Percentiles rank a stretch among this genome's conserved stretches.
Conservation (phyloP, 2,329 filamentous ascomycete species). For the Beauveria pseudobassiana region DNA sequence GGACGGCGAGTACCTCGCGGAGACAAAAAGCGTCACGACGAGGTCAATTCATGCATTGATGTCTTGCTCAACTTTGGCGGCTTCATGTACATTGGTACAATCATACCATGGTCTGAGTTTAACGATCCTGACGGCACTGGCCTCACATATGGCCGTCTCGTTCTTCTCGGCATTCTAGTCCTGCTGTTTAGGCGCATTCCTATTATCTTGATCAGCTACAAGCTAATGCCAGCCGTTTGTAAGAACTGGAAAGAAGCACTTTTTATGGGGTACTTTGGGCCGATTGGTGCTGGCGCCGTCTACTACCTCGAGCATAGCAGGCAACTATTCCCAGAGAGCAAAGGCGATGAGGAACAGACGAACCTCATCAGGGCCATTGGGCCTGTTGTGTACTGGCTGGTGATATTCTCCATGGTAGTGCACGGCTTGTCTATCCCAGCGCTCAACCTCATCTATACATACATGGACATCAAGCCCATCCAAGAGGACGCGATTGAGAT, state of each 20-base stretch:
- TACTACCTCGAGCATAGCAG: constrained; percentile 57
- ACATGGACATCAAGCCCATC: constrained; percentile 32
- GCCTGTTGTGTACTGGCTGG: constrained; percentile 12
- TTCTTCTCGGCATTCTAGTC: constrained; percentile 45
- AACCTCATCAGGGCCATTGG: constrained; percentile 29
- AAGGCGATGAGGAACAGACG: constrained; percentile 27
- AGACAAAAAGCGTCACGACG: constrained; percentile 50
- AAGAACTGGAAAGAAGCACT: constrained; percentile 50
- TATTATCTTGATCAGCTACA: constrained; percentile 45
- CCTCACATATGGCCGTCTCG: constrained; percentile 41
- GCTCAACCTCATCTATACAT: constrained; percentile 31
- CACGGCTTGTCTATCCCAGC: constrained; percentile 41
- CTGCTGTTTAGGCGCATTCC: constrained; percentile 50
- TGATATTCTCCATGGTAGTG: constrained; percentile 35
- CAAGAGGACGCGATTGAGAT: constrained; percentile 34
- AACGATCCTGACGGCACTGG: constrained; percentile 44
- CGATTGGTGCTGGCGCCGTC: constrained; percentile 68
- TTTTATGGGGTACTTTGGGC: constrained; percentile 64
- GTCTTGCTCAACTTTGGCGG: constrained; percentile 52
- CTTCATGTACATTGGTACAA: constrained; percentile 51
- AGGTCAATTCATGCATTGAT: constrained; percentile 52
- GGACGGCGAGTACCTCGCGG: constrained; percentile 51
- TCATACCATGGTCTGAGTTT: constrained; percentile 49
- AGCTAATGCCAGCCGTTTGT: constrained; percentile 44
- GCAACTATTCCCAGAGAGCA: constrained; percentile 31